These are phyloP conservation scores for Cryptococcus hybrid DNA, from an alignment of 1,284 basidiomycete species.

Conservation along the genomic window DNA sequence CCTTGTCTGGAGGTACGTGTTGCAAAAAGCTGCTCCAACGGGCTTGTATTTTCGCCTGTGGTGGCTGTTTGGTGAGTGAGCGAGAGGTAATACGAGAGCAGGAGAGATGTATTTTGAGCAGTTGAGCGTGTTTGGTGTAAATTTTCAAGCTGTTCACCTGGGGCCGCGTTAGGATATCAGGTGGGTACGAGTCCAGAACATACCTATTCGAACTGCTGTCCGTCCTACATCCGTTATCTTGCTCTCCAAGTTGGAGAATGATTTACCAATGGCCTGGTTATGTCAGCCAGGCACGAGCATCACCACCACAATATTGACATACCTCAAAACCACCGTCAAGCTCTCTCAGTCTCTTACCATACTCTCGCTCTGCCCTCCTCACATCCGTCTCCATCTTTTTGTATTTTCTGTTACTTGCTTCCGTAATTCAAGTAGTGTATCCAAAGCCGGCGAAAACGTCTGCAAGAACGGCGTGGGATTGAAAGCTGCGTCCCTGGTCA, in stretches of 20 bases:
- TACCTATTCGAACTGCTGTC: constrained; percentile 90
- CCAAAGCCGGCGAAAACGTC: constrained; percentile 86
- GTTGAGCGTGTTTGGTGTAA: constrained; percentile 89
- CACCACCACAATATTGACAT: constrained; percentile 8
- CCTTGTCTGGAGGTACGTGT: constrained; percentile 72
- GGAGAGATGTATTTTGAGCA: constrained; percentile 89
- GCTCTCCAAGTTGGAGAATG: constrained; percentile 79
- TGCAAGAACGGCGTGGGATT: constrained; percentile 89
- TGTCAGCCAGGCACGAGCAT: no score
- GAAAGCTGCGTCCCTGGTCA: constrained; percentile 63
- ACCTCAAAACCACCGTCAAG: constrained; percentile 89
- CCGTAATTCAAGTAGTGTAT: constrained; percentile 77
- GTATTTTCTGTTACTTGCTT: constrained; percentile 85
- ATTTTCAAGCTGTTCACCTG: constrained; percentile 93
- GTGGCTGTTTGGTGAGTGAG: constrained; percentile 82
- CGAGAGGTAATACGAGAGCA: constrained; percentile 95
- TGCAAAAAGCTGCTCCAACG: constrained; percentile 45
- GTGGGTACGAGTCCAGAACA: no score
- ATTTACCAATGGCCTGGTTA: constrained; percentile 69
- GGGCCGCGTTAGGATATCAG: no score
- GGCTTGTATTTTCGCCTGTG: constrained; percentile 29
- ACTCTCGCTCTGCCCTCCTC: constrained; percentile 84
- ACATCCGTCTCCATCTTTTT: constrained; percentile 91
- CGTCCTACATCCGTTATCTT: constrained; percentile 90
- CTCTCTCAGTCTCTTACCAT: constrained; percentile 88